Evolutionary conservation across 2,329 filamentous ascomycete genomes (phyloP).

Genomic region (Daldinia eschscholtzii): DNA sequence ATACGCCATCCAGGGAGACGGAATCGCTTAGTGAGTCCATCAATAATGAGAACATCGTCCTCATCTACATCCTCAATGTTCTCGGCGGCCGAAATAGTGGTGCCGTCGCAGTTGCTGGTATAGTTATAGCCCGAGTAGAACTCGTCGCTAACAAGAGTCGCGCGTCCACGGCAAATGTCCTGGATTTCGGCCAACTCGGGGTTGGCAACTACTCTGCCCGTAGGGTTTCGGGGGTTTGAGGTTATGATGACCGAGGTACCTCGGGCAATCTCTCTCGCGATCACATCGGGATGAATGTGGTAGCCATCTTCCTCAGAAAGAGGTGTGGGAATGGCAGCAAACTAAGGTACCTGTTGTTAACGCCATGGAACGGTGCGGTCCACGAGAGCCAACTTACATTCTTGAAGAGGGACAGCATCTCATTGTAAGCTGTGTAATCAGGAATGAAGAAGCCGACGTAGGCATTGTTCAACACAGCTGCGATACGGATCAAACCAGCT

Average conservation of each 20-base stretch:
- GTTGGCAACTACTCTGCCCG: conserved; percentile 86
- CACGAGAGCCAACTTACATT: conserved; percentile 67
- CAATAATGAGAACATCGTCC: conserved; percentile 93
- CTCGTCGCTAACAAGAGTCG: conserved; percentile 94
- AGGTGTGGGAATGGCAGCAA: conserved; percentile 87
- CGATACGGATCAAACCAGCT: conserved; percentile 93
- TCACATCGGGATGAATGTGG: conserved; percentile 93
- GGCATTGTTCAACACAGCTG: conserved; percentile 90
- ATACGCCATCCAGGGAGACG: conserved; percentile 96
- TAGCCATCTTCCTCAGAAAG: conserved; percentile 88
- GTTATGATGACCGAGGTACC: conserved; percentile 91
- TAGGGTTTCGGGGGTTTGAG: conserved; percentile 95
- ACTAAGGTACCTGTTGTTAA: conserved; percentile 60
- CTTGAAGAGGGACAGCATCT: conserved; percentile 95
- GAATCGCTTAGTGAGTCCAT: conserved; percentile 97
- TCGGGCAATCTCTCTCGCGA: conserved; percentile 89
- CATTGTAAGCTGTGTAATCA: conserved; percentile 96
- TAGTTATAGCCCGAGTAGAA: conserved; percentile 99
- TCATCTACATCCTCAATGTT: conserved; percentile 91
- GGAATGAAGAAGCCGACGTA: conserved; percentile 95
- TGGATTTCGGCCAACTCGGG: conserved; percentile 91
- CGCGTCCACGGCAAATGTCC: conserved; percentile 89
- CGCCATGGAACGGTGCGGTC: conserved; percentile 17
- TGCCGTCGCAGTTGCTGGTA: conserved; percentile 89
- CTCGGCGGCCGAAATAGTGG: conserved; percentile 87